Evolutionary conservation across 306 rosid genomes (phyloP), one percentile per base, ranked within the genome.

Genomic region (Spatholobus suberectus): DNA sequence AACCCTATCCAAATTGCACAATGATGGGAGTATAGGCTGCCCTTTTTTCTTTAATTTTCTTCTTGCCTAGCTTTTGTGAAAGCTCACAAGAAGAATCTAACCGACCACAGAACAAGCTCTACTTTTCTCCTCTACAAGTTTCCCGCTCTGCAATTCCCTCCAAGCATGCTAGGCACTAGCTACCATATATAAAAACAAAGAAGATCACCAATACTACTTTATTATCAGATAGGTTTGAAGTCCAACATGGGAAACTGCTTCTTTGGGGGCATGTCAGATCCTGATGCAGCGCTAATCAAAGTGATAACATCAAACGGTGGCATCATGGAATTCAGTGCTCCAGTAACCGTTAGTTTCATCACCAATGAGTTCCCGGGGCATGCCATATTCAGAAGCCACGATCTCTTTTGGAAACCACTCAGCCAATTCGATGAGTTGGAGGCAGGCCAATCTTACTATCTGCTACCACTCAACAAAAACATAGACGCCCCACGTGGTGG

Each of bases 381-480:
- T 26, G 94, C 89, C 57, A 85, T 94, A 27, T 94, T 92, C 94
- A 84, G 85, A 59, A 87, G 88, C 82, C 93, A 88, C 5, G 98
- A 92, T 43, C 93, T 94, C 1, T 94, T 92, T 57, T 92, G 97
- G 97, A 91, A 91, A 8, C 96, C 98, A 1, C 88, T 94, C 1
- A 70, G 86, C 13, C 85, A 73, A 32, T 70, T 74, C 1, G 89
- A 94, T 17, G 96, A 88, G 24, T 85, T 94, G 5, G 70, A 87
- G n/a, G 79, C 90, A 0, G 97, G 98, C 7, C 73, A 89, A 2
- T 88, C 94, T 4, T 94, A 94, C 83, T 90, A 88, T 66, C 34
- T 92, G 71, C 92, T 94, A 15, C 97, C 94, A n/a, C 88, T 87
- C 70, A 76, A 63, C 62, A 77, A 59, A 27, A 78, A 46, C 12